Evolutionary conservation across 805 yeast species (phyloP).

Genomic region (Cyberlindnera samutprakarnensis): DNA sequence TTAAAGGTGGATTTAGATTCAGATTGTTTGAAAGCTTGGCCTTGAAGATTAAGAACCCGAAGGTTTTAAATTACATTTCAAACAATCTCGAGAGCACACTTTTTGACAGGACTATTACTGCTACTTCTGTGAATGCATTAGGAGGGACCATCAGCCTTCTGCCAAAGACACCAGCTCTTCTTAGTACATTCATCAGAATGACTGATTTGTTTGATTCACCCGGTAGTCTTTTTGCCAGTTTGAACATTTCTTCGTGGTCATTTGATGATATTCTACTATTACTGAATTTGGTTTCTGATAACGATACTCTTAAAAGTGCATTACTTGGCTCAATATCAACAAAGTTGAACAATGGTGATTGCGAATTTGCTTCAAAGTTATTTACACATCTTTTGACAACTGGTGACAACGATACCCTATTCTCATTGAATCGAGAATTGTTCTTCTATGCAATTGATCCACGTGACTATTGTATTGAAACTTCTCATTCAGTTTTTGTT

Average conservation of each 20-base stretch:
- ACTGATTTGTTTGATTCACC: constrained; percentile 4
- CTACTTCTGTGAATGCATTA: constrained; percentile 6
- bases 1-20: constrained; percentile 12
- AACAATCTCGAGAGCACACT: constrained; percentile 20
- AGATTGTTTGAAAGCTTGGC: constrained; percentile 11
- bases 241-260: constrained; percentile 1
- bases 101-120: constrained; percentile 6
- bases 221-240: neutral
- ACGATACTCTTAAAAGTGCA: neutral
- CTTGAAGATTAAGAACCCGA: neutral
- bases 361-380: constrained; percentile 3
- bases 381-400: constrained; percentile 1
- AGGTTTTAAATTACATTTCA: constrained; percentile 10
- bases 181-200: constrained; percentile 9
- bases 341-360: constrained; percentile 3
- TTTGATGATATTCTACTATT: neutral
- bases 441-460: constrained; percentile 12
- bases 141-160: constrained; percentile 5
- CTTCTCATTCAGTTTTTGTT: constrained; percentile 1
- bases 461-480: constrained; percentile 1
- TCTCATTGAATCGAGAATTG: constrained; percentile 7
- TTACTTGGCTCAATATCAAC: neutral
- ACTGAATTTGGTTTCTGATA: neutral
- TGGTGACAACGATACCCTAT: constrained; percentile 1
- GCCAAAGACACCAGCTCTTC: constrained; percentile 7